Percentiles rank a stretch among this genome's conserved stretches.
Conservation (phyloP, 305 asterid species). For the Fraxinus sp. region DNA sequence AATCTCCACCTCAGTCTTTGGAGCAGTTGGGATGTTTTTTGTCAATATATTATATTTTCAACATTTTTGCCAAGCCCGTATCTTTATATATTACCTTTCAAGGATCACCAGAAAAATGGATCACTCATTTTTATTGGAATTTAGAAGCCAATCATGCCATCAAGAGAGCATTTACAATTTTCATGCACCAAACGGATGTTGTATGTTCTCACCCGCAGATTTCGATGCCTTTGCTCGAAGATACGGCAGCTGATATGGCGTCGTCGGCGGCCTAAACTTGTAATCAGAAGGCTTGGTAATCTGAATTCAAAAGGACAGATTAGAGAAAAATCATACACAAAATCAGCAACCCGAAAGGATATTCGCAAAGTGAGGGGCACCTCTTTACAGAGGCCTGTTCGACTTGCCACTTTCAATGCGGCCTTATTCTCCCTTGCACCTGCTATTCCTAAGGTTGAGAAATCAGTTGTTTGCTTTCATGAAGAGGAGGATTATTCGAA, state of each 20-base stretch:
- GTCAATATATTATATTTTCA: slow-evolving; percentile 27
- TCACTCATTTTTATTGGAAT: neutral
- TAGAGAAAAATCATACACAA: slow-evolving; percentile 14
- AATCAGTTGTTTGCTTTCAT: slow-evolving; percentile 35
- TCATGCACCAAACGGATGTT: slow-evolving; percentile 48
- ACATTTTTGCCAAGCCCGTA: neutral
- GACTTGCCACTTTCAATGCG: slow-evolving; percentile 82
- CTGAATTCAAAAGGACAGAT: slow-evolving; percentile 30
- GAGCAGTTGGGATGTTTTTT: slow-evolving; percentile 55
- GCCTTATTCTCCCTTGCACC: slow-evolving; percentile 92
- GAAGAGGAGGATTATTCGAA: slow-evolving; percentile 24
- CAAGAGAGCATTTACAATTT: slow-evolving; percentile 32
- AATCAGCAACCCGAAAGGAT: slow-evolving; percentile 15
- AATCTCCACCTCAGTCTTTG: slow-evolving; percentile 37
- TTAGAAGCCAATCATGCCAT: slow-evolving; percentile 32
- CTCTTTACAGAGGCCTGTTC: slow-evolving; percentile 39
- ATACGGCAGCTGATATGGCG: slow-evolving; percentile 40
- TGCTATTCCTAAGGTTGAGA: slow-evolving; percentile 58
- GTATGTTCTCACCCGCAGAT: slow-evolving; percentile 37
- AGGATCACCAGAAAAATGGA: slow-evolving; percentile 14
- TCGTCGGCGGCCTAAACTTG: slow-evolving; percentile 44
- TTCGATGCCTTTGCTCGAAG: slow-evolving; percentile 48
- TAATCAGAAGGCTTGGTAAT: slow-evolving; percentile 48
- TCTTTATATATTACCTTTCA: neutral
- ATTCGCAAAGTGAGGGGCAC: slow-evolving; percentile 6